These are phyloP conservation scores for Beauveria medogensis DNA, from an alignment of 2,329 filamentous ascomycete species.

Conservation along the genomic window DNA sequence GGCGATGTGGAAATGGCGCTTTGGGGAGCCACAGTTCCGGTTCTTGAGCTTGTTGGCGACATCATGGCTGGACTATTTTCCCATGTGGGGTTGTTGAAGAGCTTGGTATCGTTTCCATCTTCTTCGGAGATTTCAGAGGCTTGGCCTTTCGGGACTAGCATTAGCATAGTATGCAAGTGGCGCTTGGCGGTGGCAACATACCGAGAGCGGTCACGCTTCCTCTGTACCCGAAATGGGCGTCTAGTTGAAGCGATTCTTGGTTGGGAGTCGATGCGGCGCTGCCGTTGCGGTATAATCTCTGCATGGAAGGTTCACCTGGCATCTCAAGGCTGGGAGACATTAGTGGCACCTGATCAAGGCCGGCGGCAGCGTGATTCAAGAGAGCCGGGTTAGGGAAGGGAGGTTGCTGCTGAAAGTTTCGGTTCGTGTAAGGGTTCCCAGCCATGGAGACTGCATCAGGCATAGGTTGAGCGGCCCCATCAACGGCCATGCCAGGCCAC, in stretches of 20 bases:
- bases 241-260: constrained; percentile 5
- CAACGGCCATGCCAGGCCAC: constrained; percentile 8
- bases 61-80: constrained; percentile 11
- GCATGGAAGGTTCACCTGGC: not conserved
- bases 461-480: not conserved
- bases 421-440: constrained; percentile 1
- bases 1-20: constrained; percentile 3
- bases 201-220: constrained; percentile 1
- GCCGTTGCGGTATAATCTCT: constrained; percentile 5
- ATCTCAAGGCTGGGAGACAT: constrained; percentile 7
- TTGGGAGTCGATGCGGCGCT: constrained; percentile 8
- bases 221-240: constrained; percentile 8
- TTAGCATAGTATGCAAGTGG: not conserved
- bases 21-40: constrained; percentile 6
- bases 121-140: constrained; percentile 9
- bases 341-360: constrained; percentile 4
- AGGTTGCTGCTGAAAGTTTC: constrained; percentile 2
- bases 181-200: not conserved
- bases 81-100: constrained; percentile 7
- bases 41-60: constrained; percentile 12
- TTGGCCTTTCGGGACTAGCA: not conserved
- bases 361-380: not conserved
- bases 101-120: constrained; percentile 7
- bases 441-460: not conserved
- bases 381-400: constrained; percentile 6